Conservation (phyloP, 2,329 filamentous ascomycete genomes). For the Emmonsiellopsis sp. region DNA sequence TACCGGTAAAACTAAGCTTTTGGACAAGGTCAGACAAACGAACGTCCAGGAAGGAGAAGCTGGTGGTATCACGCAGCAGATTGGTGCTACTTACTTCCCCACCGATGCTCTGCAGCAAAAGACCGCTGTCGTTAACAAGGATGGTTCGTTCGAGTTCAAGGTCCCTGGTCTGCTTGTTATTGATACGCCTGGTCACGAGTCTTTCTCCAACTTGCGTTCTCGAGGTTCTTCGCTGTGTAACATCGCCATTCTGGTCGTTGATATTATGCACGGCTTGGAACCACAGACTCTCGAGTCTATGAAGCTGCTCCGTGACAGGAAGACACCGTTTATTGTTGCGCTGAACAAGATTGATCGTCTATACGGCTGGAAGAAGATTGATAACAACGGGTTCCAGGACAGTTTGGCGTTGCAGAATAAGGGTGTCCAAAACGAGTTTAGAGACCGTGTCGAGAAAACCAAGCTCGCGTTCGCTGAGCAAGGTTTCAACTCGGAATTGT, state of each 20-base stretch:
- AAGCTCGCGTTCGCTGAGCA: slow-evolving; percentile 93
- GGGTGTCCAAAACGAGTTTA: slow-evolving; percentile 88
- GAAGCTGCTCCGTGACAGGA: slow-evolving; percentile 81
- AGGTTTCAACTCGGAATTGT: slow-evolving; percentile 95
- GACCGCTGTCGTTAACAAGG: slow-evolving; percentile 84
- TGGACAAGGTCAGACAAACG: slow-evolving; percentile 96
- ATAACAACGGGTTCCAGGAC: slow-evolving; percentile 97
- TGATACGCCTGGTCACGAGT: slow-evolving; percentile 99
- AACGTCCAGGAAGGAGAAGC: slow-evolving; percentile 99
- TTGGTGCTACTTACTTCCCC: slow-evolving; percentile 98
- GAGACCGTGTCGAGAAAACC: slow-evolving; percentile 77
- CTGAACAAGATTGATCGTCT: slow-evolving; percentile 99
- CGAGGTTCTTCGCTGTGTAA: slow-evolving; percentile 97
- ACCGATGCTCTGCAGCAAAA: slow-evolving; percentile 87
- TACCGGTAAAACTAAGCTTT: slow-evolving; percentile 98
- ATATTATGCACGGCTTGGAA: slow-evolving; percentile 99
- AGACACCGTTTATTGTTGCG: slow-evolving; percentile 96
- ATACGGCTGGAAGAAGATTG: slow-evolving; percentile 97
- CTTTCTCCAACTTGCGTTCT: slow-evolving; percentile 95
- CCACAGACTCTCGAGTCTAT: slow-evolving; percentile 97
- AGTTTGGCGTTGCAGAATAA: slow-evolving; percentile 83
- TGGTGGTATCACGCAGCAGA: slow-evolving; percentile 98
- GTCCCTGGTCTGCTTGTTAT: slow-evolving; percentile 94
- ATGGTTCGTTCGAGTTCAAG: slow-evolving; percentile 89
- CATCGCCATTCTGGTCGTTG: slow-evolving; percentile 96